Base-by-base conservation (phyloP, 2,329 filamentous ascomycete species). In the Ophiocordyceps australis region DNA sequence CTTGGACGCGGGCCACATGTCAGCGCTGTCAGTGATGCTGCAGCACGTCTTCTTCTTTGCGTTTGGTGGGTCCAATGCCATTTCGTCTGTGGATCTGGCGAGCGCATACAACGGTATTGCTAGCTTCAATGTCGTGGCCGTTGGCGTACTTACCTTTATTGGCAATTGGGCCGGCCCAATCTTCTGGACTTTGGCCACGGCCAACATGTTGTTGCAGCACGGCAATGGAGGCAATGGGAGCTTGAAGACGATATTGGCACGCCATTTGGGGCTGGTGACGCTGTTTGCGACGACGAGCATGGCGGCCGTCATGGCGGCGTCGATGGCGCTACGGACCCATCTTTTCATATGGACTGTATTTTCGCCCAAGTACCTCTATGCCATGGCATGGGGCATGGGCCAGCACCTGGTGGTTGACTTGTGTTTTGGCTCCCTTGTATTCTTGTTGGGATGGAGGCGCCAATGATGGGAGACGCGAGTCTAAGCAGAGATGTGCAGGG, bases 301-400 rank as follows among this genome's bases (percentile, higher is more conserved):
- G 27, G 50, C 70, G 3, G 75, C 71, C 24, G 75, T 94, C 14
- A 95, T 95, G 86, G 69, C 65, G 10, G 83, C 86, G 11, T 98
- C 89, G 48, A 83, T 78, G 24, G 60, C 67, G 7, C 49, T 98
- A 43, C 61, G 86, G 36, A 82, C 80, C 17, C 89, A 98, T 58
- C 50, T 98, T 30, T 98, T 98, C 46, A 85, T 98, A 33, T 98
- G 89, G 89, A 95, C 86, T 1, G 89, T 98, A 9, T 98, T 98
- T 49, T 92, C 81, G 35, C 89, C 89, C 0, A 98, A 95, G 50
- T 95, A 85, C 48, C 54, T 98, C 36, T 98, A 92, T 47, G 79
- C 73, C 35, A 76, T 89, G 60, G 82, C 77, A 10, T 98, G 89
- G 91, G 72, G 67, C 33, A 43, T 86, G 23, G 79, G 69, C 7